phyloP scores from a whole-genome alignment of 441 rosid species.

The Gossypium trilobum region DNA sequence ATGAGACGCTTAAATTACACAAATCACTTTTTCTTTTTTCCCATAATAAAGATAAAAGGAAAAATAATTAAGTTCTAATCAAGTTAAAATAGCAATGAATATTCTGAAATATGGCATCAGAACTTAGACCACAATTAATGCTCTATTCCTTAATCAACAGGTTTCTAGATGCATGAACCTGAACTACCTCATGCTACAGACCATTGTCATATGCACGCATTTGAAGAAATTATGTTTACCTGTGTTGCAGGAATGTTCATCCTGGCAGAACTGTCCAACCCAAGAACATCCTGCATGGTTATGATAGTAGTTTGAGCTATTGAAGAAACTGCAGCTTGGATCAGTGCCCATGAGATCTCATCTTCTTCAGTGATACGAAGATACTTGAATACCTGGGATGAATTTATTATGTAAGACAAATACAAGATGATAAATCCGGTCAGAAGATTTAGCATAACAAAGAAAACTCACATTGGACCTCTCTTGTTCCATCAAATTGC shows the following conservation, averaged over 20 bases:
- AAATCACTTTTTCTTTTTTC: not conserved
- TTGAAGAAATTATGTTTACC: conserved; percentile 30
- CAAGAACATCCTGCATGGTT: conserved; percentile 87
- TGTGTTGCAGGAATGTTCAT: conserved; percentile 86
- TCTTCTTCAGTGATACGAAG: conserved; percentile 46
- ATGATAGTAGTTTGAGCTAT: conserved; percentile 71
- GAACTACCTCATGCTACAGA: not conserved
- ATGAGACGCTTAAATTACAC: not conserved
- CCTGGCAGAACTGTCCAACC: conserved; percentile 75
- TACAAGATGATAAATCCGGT: not conserved
- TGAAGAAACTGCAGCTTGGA: conserved; percentile 60
- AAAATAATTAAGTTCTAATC: not conserved
- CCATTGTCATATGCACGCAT: not conserved
- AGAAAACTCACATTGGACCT: conserved; percentile 53
- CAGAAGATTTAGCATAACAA: not conserved
- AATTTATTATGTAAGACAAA: conserved; percentile 5
- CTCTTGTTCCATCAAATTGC: conserved; percentile 45
- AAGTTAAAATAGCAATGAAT: too few species aligned
- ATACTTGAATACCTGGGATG: conserved; percentile 52
- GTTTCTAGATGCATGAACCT: not conserved
- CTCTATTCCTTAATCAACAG: not conserved
- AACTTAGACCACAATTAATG: not conserved
- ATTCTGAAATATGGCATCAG: not conserved
- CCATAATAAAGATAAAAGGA: not conserved
- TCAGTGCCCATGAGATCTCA: conserved; percentile 56